Conservation (phyloP, 495 filamentous ascomycete species). For the Neurospora intermedia region DNA sequence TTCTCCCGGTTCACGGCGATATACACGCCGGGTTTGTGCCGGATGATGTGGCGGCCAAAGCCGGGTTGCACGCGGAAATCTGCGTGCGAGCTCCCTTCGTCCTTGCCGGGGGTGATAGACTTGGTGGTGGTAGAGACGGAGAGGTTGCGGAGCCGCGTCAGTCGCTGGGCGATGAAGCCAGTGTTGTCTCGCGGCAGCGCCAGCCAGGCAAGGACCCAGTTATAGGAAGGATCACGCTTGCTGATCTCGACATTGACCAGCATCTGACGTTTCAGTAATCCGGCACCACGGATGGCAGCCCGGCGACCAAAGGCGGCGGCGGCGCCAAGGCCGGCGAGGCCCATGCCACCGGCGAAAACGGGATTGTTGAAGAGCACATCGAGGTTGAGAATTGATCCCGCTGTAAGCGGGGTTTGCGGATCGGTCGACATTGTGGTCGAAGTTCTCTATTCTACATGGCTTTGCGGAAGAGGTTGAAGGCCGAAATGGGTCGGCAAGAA, state of each 20-base stretch:
- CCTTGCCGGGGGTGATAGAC: constrained; percentile 50
- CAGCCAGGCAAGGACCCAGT: constrained; percentile 92
- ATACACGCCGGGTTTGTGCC: constrained; percentile 68
- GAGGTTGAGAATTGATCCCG: constrained; percentile 27
- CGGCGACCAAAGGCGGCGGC: constrained; percentile 64
- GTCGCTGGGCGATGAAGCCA: constrained; percentile 32
- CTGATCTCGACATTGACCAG: constrained; percentile 93
- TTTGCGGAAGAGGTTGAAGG: not conserved
- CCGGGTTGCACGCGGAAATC: constrained; percentile 85
- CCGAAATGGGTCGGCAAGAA: not conserved
- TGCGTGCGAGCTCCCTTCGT: constrained; percentile 58
- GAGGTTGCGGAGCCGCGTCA: constrained; percentile 41
- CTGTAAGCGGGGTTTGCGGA: not conserved
- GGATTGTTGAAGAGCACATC: constrained; percentile 46
- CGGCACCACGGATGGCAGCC: constrained; percentile 54
- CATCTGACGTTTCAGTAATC: constrained; percentile 69
- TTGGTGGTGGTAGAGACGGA: constrained; percentile 40
- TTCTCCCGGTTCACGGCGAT: constrained; percentile 79
- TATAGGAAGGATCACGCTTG: constrained; percentile 84
- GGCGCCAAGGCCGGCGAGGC: constrained; percentile 78
- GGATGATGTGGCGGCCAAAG: constrained; percentile 75
- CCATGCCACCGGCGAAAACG: constrained; percentile 55
- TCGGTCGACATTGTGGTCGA: not conserved
- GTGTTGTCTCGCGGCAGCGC: constrained; percentile 57
- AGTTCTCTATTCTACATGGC: constrained; percentile 10